Evolutionary conservation across 371 early-diverging fungal genomes (phyloP), one percentile per base, ranked within the genome.

Genomic region (Zopfochytrium polystomum): DNA sequence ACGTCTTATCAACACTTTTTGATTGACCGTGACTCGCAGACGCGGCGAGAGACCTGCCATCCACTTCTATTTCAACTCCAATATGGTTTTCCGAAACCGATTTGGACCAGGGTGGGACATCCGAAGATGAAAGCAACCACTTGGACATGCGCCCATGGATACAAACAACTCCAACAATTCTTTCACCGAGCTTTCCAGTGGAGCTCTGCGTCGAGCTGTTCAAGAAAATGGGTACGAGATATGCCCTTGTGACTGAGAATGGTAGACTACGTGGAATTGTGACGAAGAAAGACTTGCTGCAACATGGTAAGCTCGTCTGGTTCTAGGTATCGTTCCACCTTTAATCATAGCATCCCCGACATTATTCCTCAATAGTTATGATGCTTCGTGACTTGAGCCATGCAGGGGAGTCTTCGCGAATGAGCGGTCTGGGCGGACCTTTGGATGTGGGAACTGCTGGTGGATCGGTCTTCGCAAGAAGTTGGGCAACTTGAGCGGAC

Each of bases 141-240:
- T 82, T 90, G 1, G 91, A 92, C 57, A 85, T 92, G 77, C 82
- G 90, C 2, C 79, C 81, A 0, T 87, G 87, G 62, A 85, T 93
- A 52, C 88, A 92, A 57, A 76, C 80, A 9, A 77, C 79, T 46
- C 70, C 72, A 0, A 60, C 90, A 34, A 83, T 89, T 5, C 77
- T 93, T 13, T 80, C 85, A n/a, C 77, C 85, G 1, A 79, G 83
- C 58, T 83, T 90, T 32, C 89, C 90, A 26, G 86, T 92, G 75
- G 91, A 91, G 45, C 62, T 90, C 25, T 84, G 90, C 13, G 80
- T 90, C 71, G 93, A 92, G 53, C 73, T 93, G 59, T 92, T 95
- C 67, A 84, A 85, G 62, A 89, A 92, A 65, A 77, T 93, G 53
- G 96, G 93, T 9, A 56, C 81, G 29, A 75, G 81, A 9, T 73